These are phyloP conservation scores for Carex sylvatica DNA, from an alignment of 202 grass and related monocot species.

Conservation along the genomic window DNA sequence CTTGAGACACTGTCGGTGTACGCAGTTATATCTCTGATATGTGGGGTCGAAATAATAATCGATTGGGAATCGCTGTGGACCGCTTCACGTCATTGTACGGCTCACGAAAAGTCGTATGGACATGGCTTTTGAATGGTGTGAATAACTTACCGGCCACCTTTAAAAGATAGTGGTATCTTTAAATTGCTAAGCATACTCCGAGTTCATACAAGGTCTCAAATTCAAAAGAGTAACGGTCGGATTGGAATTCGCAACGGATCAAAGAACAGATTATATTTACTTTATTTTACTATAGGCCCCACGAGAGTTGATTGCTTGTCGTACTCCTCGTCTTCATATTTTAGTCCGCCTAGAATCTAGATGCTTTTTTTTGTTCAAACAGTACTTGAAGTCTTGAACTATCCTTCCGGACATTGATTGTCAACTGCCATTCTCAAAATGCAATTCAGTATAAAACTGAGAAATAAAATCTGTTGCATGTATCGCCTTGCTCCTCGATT, in stretches of 20 bases:
- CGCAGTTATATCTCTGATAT: not conserved
- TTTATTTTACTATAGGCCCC: not conserved
- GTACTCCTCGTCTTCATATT: not conserved
- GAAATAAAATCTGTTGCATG: too few relatives aligned
- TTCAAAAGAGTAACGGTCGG: conserved; percentile 27
- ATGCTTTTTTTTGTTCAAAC: too few relatives aligned
- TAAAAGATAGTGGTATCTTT: not conserved
- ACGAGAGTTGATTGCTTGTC: not conserved
- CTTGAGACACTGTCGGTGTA: not conserved
- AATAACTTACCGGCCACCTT: not conserved
- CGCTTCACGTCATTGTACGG: not conserved
- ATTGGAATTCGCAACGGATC: not conserved
- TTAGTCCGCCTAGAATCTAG: not conserved
- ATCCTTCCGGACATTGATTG: not conserved
- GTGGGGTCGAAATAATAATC: not conserved
- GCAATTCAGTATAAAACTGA: not conserved
- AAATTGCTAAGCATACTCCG: not conserved
- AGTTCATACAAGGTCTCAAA: not conserved
- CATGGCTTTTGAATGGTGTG: not conserved
- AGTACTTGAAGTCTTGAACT: not conserved
- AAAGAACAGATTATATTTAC: not conserved
- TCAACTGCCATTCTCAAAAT: not conserved
- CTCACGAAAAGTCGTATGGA: not conserved
- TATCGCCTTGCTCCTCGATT: too few relatives aligned
- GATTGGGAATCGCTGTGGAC: not conserved